Percentiles rank a stretch among this genome's conserved stretches.
phyloP scores from a whole-genome alignment of 768 basidiomycete genomes.

The Termitomyces sp. region DNA sequence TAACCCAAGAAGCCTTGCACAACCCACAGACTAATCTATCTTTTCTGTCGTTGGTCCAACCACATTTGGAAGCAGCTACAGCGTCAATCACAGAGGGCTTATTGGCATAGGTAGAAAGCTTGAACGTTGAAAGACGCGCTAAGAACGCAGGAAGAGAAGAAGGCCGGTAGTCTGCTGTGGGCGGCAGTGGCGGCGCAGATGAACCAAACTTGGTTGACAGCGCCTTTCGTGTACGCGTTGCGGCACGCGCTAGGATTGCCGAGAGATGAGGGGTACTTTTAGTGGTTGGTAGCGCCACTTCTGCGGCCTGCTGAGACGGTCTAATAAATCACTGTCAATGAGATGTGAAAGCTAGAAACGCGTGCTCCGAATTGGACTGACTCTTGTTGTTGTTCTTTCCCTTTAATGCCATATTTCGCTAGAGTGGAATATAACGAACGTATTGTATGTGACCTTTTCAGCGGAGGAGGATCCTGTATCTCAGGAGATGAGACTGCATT shows the following conservation, averaged over 20 bases:
- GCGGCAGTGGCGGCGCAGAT: constrained; percentile 23
- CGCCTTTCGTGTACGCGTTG: constrained; percentile 48
- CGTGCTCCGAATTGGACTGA: constrained; percentile 14
- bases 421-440: constrained; percentile 75
- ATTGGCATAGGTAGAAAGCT: constrained; percentile 74
- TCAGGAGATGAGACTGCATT: constrained; percentile 47
- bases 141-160: constrained; percentile 75
- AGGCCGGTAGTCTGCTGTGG: constrained; percentile 61
- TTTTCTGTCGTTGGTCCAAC: constrained; percentile 83
- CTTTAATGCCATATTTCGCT: constrained; percentile 70
- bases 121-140: constrained; percentile 71
- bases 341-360: background rate
- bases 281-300: constrained; percentile 25
- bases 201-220: constrained; percentile 41
- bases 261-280: constrained; percentile 68
- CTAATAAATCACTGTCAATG: background rate
- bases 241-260: constrained; percentile 67
- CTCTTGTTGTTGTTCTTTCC: constrained; percentile 37
- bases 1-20: constrained; percentile 71
- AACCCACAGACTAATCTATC: constrained; percentile 73
- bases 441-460: constrained; percentile 46
- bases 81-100: constrained; percentile 74
- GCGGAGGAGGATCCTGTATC: constrained; percentile 37
- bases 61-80: constrained; percentile 77
- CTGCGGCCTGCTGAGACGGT: constrained; percentile 1